Evolutionary conservation across 202 grass and related monocot genomes (phyloP).

Genomic region (Schoenoplectus tabernaemontani): DNA sequence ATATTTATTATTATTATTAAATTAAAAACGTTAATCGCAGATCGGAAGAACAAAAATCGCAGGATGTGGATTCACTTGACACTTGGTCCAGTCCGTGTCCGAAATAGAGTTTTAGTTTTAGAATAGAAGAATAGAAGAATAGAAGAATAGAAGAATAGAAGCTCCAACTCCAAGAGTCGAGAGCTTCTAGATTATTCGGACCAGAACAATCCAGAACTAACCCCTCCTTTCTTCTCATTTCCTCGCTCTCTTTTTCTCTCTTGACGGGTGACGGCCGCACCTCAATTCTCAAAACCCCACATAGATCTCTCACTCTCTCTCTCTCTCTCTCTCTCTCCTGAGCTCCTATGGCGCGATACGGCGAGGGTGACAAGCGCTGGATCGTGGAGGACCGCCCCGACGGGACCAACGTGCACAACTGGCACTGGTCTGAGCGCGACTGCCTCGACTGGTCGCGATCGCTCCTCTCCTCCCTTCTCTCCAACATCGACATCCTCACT

Average conservation of each 20-base stretch:
- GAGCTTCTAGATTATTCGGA: background rate
- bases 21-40: no score
- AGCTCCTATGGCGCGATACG: conserved; percentile 62
- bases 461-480: conserved; percentile 51
- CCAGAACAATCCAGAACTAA: background rate
- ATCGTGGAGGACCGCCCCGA: conserved; percentile 91
- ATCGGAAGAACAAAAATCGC: no score
- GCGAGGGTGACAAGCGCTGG: conserved; percentile 95
- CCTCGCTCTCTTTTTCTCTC: background rate
- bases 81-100: no score
- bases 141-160: background rate
- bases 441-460: conserved; percentile 89
- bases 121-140: no score
- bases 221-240: background rate
- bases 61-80: no score
- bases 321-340: background rate
- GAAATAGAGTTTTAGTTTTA: no score
- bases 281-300: no score
- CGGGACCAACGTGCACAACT: conserved; percentile 96
- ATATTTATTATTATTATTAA: no score
- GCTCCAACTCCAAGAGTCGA: no score
- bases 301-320: conserved; percentile 57
- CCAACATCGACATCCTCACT: conserved; percentile 56
- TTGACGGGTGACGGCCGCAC: background rate
- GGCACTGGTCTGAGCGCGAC: conserved; percentile 96